phyloP scores from a whole-genome alignment of 192 early-diverging fungal species.

The Rhizophagus sp. region DNA sequence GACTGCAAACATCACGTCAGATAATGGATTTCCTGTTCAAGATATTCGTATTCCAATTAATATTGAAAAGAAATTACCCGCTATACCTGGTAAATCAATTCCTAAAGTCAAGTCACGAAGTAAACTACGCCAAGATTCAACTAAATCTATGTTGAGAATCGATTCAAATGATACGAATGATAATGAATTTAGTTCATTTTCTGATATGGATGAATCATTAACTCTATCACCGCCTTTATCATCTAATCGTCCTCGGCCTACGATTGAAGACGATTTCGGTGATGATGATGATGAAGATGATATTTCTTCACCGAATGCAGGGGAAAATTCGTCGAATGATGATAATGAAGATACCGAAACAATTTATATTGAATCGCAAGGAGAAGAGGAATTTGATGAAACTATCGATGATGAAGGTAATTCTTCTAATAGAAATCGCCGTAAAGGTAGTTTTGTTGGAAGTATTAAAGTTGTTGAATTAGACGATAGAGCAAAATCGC shows the following conservation, averaged over 20 bases:
- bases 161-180: neutral
- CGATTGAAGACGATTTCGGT: neutral
- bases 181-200: neutral
- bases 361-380: conserved; percentile 14
- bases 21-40: neutral
- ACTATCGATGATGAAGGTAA: neutral
- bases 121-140: conserved; percentile 16
- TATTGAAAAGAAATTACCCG: conserved; percentile 18
- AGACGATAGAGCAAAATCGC: conserved; percentile 11
- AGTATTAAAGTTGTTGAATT: conserved; percentile 10
- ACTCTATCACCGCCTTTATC: neutral
- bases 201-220: neutral
- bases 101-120: conserved; percentile 11
- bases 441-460: conserved; percentile 24
- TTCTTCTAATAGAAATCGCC: neutral
- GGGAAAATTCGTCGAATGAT: conserved; percentile 9
- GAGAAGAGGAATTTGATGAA: neutral
- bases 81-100: neutral
- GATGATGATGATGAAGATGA: conserved; percentile 27
- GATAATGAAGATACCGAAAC: conserved; percentile 24
- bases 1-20: neutral
- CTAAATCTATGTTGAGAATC: neutral
- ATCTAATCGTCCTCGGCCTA: neutral
- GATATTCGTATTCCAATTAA: neutral
- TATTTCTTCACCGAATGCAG: neutral